Conservation (phyloP, 1,284 basidiomycete genomes). For the Malassezia japonica region DNA sequence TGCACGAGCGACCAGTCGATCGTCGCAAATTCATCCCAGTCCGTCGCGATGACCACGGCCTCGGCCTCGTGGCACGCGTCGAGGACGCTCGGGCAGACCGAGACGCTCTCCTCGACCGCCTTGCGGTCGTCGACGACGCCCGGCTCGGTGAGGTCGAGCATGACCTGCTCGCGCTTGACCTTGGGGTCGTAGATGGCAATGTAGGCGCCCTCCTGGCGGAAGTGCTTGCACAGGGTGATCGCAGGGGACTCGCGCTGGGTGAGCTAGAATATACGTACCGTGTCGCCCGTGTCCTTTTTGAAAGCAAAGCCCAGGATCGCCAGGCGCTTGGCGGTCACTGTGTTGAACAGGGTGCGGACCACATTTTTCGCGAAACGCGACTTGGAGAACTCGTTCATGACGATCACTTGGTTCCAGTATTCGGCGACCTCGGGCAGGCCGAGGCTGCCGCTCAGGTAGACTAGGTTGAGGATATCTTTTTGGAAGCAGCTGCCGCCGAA, state of each 20-base stretch:
- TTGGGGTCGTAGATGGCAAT: conserved; percentile 89
- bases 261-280: conserved; percentile 17
- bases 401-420: conserved; percentile 64
- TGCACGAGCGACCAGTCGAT: conserved; percentile 85
- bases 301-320: conserved; percentile 76
- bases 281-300: conserved; percentile 48
- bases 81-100: conserved; percentile 63
- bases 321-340: conserved; percentile 89
- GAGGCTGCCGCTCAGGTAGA: conserved; percentile 79
- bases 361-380: conserved; percentile 49
- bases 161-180: conserved; percentile 53
- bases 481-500: conserved; percentile 95
- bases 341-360: conserved; percentile 77
- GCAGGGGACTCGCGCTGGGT: conserved; percentile 76
- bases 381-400: conserved; percentile 47
- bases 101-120: conserved; percentile 75
- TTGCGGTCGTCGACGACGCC: conserved; percentile 53
- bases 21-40: conserved; percentile 79
- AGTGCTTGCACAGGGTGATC: conserved; percentile 86
- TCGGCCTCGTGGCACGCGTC: conserved; percentile 83
- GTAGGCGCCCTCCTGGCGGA: conserved; percentile 75
- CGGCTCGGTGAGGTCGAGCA: conserved; percentile 54
- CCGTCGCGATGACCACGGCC: conserved; percentile 67
- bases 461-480: conserved; percentile 87
- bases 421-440: conserved; percentile 94